Conservation (phyloP, 2,329 filamentous ascomycete genomes). For the Talaromyces albobiverticillius region DNA sequence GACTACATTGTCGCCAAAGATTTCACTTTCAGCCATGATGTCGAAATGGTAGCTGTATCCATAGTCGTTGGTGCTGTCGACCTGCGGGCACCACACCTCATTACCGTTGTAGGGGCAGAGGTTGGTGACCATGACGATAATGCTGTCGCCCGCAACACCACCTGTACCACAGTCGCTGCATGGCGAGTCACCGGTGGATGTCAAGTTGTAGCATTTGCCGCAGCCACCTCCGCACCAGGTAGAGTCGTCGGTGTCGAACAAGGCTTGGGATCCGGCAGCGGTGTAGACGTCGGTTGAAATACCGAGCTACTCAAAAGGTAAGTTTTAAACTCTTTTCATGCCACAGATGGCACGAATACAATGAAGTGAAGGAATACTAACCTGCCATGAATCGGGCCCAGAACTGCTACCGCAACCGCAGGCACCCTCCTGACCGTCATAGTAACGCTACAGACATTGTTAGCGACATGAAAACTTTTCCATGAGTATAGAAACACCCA, state of each 20-base stretch:
- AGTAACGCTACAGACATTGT: constrained; percentile 25
- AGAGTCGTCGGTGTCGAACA: constrained; percentile 22
- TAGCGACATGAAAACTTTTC: not conserved
- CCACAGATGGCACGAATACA: not conserved
- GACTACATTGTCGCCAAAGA: constrained; percentile 34
- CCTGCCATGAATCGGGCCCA: constrained; percentile 29
- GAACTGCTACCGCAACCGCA: constrained; percentile 29
- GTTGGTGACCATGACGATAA: constrained; percentile 33
- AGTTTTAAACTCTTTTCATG: too few species aligned
- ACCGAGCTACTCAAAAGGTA: not conserved
- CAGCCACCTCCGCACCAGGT: constrained; percentile 26
- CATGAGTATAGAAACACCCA: not conserved
- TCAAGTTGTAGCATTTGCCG: constrained; percentile 25
- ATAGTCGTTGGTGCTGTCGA: constrained; percentile 30
- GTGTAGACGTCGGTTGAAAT: constrained; percentile 19
- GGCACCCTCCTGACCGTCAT: constrained; percentile 29
- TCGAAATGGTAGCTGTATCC: constrained; percentile 38
- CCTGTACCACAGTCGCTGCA: constrained; percentile 22
- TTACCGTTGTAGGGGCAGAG: constrained; percentile 36
- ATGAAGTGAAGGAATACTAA: constrained; percentile 12
- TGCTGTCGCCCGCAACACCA: constrained; percentile 21
- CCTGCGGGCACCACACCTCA: constrained; percentile 33
- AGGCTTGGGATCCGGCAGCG: constrained; percentile 22
- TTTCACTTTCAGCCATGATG: constrained; percentile 30
- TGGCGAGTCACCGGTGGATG: constrained; percentile 20